These are phyloP conservation scores for Glebionis coronaria DNA, from an alignment of 129 eudicot species.

Conservation along the genomic window DNA sequence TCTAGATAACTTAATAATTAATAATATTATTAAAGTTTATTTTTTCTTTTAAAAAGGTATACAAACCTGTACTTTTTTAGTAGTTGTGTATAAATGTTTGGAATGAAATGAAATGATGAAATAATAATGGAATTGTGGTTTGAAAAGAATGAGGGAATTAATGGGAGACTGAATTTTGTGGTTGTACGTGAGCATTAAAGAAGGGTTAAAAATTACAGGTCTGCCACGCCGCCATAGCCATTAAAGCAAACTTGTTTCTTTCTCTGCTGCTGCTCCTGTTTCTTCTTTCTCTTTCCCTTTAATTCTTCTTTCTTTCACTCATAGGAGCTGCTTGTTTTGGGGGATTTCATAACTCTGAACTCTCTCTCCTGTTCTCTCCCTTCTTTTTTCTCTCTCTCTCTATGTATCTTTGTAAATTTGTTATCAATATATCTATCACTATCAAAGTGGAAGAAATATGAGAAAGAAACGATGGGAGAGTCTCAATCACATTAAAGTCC, in stretches of 20 bases:
- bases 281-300: constrained; percentile 21
- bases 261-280: constrained; percentile 28
- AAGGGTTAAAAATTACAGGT: constrained; percentile 26
- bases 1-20: constrained; percentile 26
- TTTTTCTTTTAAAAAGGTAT: background rate
- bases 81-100: constrained; percentile 9
- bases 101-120: background rate
- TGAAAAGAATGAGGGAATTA: constrained; percentile 7
- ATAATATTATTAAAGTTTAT: background rate
- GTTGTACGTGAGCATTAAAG: constrained; percentile 37
- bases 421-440: too few species aligned
- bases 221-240: constrained; percentile 47
- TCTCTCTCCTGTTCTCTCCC: too few species aligned
- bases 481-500: constrained; percentile 21
- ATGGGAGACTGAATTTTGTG: constrained; percentile 1
- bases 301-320: constrained; percentile 31
- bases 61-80: too few species aligned
- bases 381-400: background rate
- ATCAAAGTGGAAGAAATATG: background rate
- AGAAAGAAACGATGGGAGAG: background rate
- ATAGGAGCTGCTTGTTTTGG: constrained; percentile 34
- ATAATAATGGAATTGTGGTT: constrained; percentile 7
- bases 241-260: constrained; percentile 30
- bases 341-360: constrained; percentile 23
- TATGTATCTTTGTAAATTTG: background rate